Percentiles rank a stretch among this genome's conserved stretches.
Conservation (phyloP, 2,329 filamentous ascomycete genomes). For the Arthrinium puccinioides region DNA sequence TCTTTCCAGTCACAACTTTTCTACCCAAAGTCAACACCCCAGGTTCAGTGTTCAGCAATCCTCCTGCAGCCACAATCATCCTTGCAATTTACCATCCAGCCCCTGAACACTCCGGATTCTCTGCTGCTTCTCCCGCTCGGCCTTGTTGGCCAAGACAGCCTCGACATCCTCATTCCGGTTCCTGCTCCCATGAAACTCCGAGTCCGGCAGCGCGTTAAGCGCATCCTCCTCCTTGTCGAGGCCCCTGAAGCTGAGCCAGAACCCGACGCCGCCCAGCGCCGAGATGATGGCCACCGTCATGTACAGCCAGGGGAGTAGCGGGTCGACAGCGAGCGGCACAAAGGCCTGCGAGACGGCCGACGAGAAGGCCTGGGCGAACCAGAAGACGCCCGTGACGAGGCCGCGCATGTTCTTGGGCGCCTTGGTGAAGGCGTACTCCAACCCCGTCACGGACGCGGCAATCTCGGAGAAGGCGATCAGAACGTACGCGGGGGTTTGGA, state of each 20-base stretch:
- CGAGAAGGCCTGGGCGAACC: slow-evolving; percentile 64
- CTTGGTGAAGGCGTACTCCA: slow-evolving; percentile 73
- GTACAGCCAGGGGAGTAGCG: slow-evolving; percentile 70
- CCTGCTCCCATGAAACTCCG: slow-evolving; percentile 19
- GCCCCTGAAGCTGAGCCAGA: slow-evolving; percentile 60
- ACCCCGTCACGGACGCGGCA: slow-evolving; percentile 44
- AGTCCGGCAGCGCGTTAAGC: slow-evolving; percentile 49
- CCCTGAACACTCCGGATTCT: slow-evolving; percentile 16
- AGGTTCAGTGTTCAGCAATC: too few relatives aligned
- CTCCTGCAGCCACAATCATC: too few relatives aligned
- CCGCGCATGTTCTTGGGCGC: slow-evolving; percentile 71
- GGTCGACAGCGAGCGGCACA: slow-evolving; percentile 49
- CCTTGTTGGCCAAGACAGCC: slow-evolving; percentile 14
- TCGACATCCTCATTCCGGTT: slow-evolving; percentile 17
- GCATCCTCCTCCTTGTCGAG: slow-evolving; percentile 60
- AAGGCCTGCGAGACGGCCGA: slow-evolving; percentile 61
- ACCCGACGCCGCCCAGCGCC: slow-evolving; percentile 52
- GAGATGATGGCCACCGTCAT: slow-evolving; percentile 58
- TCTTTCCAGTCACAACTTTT: too few relatives aligned
- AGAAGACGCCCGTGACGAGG: slow-evolving; percentile 59
- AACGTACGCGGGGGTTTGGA: slow-evolving; percentile 42
- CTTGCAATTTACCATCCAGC: too few relatives aligned
- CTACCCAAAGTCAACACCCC: too few relatives aligned
- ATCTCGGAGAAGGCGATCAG: slow-evolving; percentile 43
- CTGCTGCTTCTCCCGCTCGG: slow-evolving; percentile 18